Evolutionary conservation across 2,329 filamentous ascomycete genomes (phyloP), one percentile per base, ranked within the genome.

Genomic region (Hirsutella rhossiliensis): DNA sequence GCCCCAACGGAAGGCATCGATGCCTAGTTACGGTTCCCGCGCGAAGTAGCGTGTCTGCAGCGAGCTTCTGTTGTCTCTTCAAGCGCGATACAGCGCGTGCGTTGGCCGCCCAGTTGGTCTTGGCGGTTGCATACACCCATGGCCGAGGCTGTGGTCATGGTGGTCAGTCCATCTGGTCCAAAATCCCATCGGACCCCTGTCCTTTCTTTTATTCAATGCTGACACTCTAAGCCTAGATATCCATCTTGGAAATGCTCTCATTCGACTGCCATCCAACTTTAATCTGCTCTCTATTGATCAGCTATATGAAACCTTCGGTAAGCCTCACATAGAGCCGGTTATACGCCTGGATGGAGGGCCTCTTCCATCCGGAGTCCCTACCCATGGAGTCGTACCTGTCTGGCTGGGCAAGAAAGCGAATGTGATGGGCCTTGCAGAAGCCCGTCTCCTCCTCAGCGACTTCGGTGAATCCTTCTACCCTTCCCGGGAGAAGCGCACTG

Each of bases 381-480:
- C 49, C 1, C 43, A 58, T 11, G 57, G 43, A 23, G 45, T 62
- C 38, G n/a, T 50, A 5, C 58, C 63, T 1, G 47, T 63, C n/a
- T 65, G 55, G 56, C 51, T 67, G 5, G 60, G 62, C 0, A 51
- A 58, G 46, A 38, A 48, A 31, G 56, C 57, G 30, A 49, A 62
- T 5, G 44, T 58, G 8, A 38, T 67, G 17, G 42, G 48, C 8
- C 52, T 62, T 1, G 0, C 15, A 12, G 50, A 57, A 17, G 49
- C 55, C 17, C 52, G 43, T 6, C 38, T 51, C 34, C 12, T 55
- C 1, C 49, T 61, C 3, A 43, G 47, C 11, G 63, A 66, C 42
- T 67, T 65, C 53, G 62, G 62, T 2, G 55, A 58, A 19, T 51
- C 61, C 2, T 67, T 65, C 45, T 48, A 47, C 5, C 56, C 55